phyloP scores from a whole-genome alignment of 176 grass and related monocot species.

The Puya raimondii region DNA sequence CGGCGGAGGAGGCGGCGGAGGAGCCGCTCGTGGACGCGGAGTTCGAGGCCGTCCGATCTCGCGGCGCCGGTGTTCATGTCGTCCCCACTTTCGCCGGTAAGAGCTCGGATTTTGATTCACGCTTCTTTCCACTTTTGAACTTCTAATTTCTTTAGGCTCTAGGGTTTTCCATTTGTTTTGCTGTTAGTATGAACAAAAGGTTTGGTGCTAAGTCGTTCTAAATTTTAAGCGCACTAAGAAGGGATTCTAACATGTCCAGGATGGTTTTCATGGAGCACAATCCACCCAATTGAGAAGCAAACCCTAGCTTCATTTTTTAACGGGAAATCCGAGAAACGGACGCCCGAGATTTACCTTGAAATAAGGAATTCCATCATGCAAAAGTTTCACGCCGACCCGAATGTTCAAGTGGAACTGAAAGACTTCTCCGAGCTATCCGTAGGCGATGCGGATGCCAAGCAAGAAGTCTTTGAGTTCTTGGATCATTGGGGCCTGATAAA shows the following conservation, averaged over 20 bases:
- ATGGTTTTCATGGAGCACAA: conserved; percentile 96
- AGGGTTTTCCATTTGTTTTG: not conserved
- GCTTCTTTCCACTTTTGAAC: conserved; percentile 24
- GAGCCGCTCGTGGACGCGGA: conserved; percentile 34
- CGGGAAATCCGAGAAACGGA: conserved; percentile 77
- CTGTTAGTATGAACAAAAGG: not conserved
- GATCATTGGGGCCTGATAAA: conserved; percentile 97
- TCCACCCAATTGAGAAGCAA: conserved; percentile 84
- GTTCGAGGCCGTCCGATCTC: conserved; percentile 88
- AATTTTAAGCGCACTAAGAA: conserved; percentile 6
- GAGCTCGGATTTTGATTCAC: conserved; percentile 11
- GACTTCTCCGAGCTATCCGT: conserved; percentile 58
- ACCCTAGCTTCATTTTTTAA: conserved; percentile 77
- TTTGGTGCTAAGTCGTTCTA: conserved; percentile 4
- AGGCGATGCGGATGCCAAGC: conserved; percentile 52
- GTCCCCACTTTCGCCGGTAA: conserved; percentile 87
- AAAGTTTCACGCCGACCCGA: conserved; percentile 84
- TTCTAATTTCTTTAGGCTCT: not conserved
- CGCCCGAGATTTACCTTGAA: conserved; percentile 65
- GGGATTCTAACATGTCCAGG: conserved; percentile 50
- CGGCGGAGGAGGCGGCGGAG: conserved; percentile 27
- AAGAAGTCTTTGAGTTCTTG: conserved; percentile 83
- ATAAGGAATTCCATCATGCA: conserved; percentile 86
- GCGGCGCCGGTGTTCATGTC: conserved; percentile 63
- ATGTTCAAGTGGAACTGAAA: conserved; percentile 70